Base-by-base conservation (phyloP, 2,329 filamentous ascomycete genomes). In the Fusarium sp. region DNA sequence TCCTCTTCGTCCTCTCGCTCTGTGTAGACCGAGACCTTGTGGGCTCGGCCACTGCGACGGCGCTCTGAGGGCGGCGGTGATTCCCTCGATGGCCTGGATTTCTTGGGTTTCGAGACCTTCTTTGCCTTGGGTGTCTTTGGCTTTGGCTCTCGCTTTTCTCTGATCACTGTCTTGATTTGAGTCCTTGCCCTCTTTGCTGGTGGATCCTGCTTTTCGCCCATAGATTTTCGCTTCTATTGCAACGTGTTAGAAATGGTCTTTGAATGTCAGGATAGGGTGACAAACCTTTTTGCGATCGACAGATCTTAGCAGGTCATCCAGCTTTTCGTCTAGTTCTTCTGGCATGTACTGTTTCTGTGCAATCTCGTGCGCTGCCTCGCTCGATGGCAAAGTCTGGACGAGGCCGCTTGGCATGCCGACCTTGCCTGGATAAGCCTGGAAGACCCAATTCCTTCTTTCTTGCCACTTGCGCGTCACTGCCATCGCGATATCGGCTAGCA, bases 401-500 rank as follows among this genome's bases (percentile, higher is more conserved):
- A 98, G 85, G 2, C 92, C 92, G 28, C 88, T 87, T 1, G 96
- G 94, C 61, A 98, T 82, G 17, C 92, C 90, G 62, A 96, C 87
- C 80, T 97, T 97, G 43, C 88, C 89, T 0, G 94, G 89, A 78
- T 91, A 97, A 2, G 92, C 91, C 76, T 96, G 92, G 76, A 98
- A 91, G 42, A 88, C 91, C 91, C 95, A 98, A 42, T 90, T 91
- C 76, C 92, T 93, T 71, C 91, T 87, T 67, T 97, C 94, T 77
- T 96, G 93, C 85, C 92, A 99, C 71, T 91, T 91, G 47, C 93
- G 89, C 62, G 98, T 91, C 14, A 95, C 86, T 5, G 90, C 88
- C 79, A 96, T 93, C 0, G 94, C 89, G 11, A 99, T 86, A 78
- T 99, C 96, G 52, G 93, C 94, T 38, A 99, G 81, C 7, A 94